Conservation (phyloP, 306 rosid genomes). For the Cucumis cinereus region DNA sequence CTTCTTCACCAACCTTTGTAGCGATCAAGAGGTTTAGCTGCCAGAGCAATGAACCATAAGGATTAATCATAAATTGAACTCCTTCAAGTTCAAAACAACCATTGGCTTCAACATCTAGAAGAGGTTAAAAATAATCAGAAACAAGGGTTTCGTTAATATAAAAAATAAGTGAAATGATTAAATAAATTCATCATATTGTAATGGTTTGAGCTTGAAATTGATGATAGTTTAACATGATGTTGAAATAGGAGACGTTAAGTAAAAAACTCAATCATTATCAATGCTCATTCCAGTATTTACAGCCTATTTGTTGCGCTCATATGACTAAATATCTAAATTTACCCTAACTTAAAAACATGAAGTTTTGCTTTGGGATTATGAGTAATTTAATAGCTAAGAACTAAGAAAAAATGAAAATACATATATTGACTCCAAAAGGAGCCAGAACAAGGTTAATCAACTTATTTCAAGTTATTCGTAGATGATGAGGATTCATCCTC, state of each 20-base stretch:
- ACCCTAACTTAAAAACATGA: not conserved
- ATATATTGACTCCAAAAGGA: not conserved
- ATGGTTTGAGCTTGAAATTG: not conserved
- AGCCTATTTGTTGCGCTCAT: not conserved
- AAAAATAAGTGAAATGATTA: not conserved
- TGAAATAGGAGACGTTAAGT: not conserved
- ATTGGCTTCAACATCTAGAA: not conserved
- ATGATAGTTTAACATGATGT: not conserved
- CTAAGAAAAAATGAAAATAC: not conserved
- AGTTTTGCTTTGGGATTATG: not conserved
- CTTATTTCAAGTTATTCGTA: not conserved
- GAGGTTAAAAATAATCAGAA: not conserved
- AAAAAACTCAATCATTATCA: not conserved
- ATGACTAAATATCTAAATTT: not conserved
- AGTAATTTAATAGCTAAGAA: not conserved
- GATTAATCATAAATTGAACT: conserved; percentile 14
- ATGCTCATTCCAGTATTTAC: not conserved
- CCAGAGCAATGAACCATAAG: conserved; percentile 18
- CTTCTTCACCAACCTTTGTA: conserved; percentile 98
- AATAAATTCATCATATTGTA: not conserved
- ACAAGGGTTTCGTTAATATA: not conserved
- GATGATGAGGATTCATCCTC: not conserved
- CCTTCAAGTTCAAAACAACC: conserved; percentile 2
- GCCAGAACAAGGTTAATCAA: not conserved
- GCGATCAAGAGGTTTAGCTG: conserved; percentile 92